phyloP scores from a whole-genome alignment of 345 rosid genomes.

The Eucalyptus globulus region DNA sequence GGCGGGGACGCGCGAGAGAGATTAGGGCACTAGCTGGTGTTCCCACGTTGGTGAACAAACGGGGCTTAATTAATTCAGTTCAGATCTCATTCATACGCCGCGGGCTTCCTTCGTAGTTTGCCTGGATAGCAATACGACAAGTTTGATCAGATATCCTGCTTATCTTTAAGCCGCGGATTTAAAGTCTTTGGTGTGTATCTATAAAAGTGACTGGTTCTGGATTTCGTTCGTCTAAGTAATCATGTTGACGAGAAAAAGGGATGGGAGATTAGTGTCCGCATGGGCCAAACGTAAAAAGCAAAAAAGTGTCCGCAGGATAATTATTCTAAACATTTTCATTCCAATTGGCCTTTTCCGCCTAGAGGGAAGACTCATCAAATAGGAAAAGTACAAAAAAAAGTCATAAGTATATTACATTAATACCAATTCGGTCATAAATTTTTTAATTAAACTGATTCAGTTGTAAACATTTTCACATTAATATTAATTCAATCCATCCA shows the following conservation, averaged over 20 bases:
- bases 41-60: background rate
- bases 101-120: background rate
- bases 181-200: background rate
- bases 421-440: too few relatives aligned
- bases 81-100: background rate
- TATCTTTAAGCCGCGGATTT: background rate
- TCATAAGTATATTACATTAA: too few relatives aligned
- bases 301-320: background rate
- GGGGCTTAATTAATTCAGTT: background rate
- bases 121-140: background rate
- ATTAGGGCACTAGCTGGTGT: background rate
- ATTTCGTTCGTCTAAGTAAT: background rate
- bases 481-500: too few relatives aligned
- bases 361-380: background rate
- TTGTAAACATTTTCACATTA: too few relatives aligned
- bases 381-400: background rate
- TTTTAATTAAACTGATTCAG: too few relatives aligned
- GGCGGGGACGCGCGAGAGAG: background rate
- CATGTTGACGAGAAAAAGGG: background rate
- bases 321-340: background rate
- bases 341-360: background rate
- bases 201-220: background rate
- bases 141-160: background rate
- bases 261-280: background rate
- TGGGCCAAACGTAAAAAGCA: background rate